Evolutionary conservation across 257 asterid species (phyloP), one percentile per base, ranked within the genome.

Genomic region (Henckelia pumila): DNA sequence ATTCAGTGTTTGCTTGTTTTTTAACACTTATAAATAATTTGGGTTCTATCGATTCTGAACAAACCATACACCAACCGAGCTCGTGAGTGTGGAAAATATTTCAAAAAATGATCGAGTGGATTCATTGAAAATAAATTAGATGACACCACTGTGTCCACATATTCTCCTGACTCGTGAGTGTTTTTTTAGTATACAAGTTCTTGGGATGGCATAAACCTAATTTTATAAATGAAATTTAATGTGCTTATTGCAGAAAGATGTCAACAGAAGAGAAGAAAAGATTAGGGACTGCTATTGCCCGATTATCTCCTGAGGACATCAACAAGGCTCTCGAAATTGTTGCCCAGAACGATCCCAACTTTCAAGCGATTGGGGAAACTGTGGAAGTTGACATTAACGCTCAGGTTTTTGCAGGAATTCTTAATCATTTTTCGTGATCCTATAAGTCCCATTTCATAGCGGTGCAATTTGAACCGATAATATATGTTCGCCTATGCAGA

Each of bases 181-280:
- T 35, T 14, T 3, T 35, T 14, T 3, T 8, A 9, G 14, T 1
- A 9, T 9, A 35, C 44, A 35, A 9, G 44, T 35, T 35, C 44
- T 35, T 35, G 13, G 10, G 37, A 32, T 32, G 3, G 10, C 37
- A 7, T 6, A 32, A 32, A 32, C 10, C 37, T 4, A 9, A 30
- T 30, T 6, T 30, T 30, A 30, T 40, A 14, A 40, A 40, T 40
- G 52, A 47, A 16, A 40, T 13, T 17, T 47, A 1, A 13, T 52
- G 69, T 66, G 25, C 44, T 61, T 72, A 32, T 57, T 75, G 72
- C 87, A 87, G 98, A 73, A 89, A 89, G 79, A 82, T 91, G 82
- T 77, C 98, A 8, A 83, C 82, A 0, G 95, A 91, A 63, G 98
- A 91, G 77, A 91, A 87, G 84, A 89, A 79, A 84, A 86, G 79